Base-by-base conservation (phyloP, 2,329 filamentous ascomycete genomes). In the Lachnellula suecica region DNA sequence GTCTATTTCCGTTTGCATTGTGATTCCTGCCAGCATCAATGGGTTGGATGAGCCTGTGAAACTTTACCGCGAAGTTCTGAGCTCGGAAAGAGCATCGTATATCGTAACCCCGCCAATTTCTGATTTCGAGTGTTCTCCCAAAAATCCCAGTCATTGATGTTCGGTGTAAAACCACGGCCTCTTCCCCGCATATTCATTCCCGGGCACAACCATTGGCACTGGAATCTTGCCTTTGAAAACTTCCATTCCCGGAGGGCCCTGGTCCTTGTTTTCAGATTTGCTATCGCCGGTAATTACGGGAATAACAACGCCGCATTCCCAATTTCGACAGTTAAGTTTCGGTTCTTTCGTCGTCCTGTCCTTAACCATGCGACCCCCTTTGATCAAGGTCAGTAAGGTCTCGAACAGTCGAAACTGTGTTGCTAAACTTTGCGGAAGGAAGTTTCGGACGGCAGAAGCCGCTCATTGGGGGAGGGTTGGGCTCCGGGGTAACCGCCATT, bases 281-380 rank as follows among this genome's bases (percentile, higher is more conserved):
- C 17, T 34, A 31, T 34, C 51, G 23, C 20, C 35, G 19, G 64
- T 51, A 38, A 59, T 62, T 22, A 88, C 74, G 9, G 85, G 84
- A 37, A 97, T 68, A 22, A 97, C 63, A 1, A 99, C 89, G 31
- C 94, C 94, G 66, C 91, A 96, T 72, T 97, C 94, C 92, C 93
- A 97, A 69, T 97, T 99, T 49, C 89, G 84, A 69, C 88, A 91
- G 57, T 81, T 91, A 57, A 97, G 77, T 69, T 91, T 96, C 4
- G 84, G 81, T 56, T 81, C 71, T 56, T 85, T 85, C 2, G 82
- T 87, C 7, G 68, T 71, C 60, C 79, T 83, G 63, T 95, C 87
- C 63, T 85, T 84, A 49, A 85, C 82, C 25, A 96, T 71, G 43
- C 84, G 84, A 20, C 93, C 94, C 93, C 88, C 90, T 57, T 42